Evolutionary conservation across 176 grass and related monocot species (phyloP).

Genomic region (Bothriochloa decipiens): DNA sequence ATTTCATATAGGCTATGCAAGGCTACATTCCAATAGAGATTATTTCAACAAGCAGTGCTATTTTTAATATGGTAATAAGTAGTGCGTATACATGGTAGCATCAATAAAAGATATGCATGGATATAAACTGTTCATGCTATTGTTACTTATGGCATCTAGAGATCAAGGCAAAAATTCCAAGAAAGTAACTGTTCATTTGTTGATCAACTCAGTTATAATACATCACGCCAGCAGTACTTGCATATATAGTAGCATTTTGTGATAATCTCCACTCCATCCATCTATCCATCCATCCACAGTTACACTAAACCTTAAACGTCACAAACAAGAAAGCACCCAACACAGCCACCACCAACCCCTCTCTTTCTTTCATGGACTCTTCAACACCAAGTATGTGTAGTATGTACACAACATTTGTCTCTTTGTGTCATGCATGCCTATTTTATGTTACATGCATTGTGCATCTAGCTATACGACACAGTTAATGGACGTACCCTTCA

Average conservation of each 20-base stretch:
- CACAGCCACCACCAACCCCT: neutral
- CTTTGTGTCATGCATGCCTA: constrained; percentile 46
- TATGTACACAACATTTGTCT: constrained; percentile 42
- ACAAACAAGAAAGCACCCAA: constrained; percentile 33
- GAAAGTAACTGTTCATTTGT: neutral
- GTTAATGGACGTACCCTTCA: constrained; percentile 20
- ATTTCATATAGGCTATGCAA: neutral
- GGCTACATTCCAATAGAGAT: constrained; percentile 14
- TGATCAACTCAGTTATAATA: neutral
- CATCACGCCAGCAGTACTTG: constrained; percentile 11
- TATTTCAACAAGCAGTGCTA: constrained; percentile 1
- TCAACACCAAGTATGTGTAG: constrained; percentile 7
- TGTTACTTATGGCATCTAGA: neutral
- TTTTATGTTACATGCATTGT: constrained; percentile 46
- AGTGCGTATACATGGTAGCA: neutral
- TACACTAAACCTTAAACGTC: constrained; percentile 47
- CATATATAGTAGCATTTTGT: neutral
- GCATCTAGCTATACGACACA: constrained; percentile 4
- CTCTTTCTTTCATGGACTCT: constrained; percentile 4
- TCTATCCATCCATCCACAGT: neutral
- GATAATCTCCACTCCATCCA: constrained; percentile 7
- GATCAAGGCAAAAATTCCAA: neutral
- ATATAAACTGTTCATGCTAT: neutral
- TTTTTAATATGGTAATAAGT: constrained; percentile 2
- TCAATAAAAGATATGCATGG: no score